Base-by-base conservation (phyloP, 805 yeast species). In the Lipomyces yamanashiensis region DNA sequence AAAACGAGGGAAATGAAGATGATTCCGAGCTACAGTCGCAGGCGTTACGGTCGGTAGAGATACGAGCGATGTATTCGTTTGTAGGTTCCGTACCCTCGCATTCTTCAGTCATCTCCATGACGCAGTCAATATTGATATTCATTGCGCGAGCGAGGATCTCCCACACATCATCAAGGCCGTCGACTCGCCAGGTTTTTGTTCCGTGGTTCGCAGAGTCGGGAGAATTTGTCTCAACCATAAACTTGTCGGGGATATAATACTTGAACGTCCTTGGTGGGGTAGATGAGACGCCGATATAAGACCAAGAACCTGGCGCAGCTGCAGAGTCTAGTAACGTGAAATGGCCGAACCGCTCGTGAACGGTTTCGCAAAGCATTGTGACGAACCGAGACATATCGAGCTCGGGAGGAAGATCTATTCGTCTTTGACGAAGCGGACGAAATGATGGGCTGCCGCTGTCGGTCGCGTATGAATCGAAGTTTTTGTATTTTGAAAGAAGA, bases 261-360 rank as follows among this genome's bases (percentile, higher is more conserved):
- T 47, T 52, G 21, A 55, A 54, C 47, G 63, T 53, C 15, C 44
- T 19, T 6, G 66, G 36, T 1, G 33, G 21, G 7, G 13, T 40
- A 17, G n/a, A 9, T n/a, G 36, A 7, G 1, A 39, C 50, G 0
- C 96, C 97, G 59, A 95, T 83, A 5, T 95, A 86, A 0, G 96
- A 86, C 93, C 96, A 91, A 63, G 85, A 81, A 0, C 98, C 98
- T 0, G 97, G 96, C 1, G 81, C 73, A 0, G 96, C 83, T 0
- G 96, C 96, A 43, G 96, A 88, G 71, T 90, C 88, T 44, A 91
- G 79, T 4, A 89, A 55, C 23, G 61, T 48, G 41, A 67, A 57
- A 2, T 39, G 40, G 10, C 59, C 58, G 6, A 23, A 43, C 9
- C 7, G 5, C 7, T n/a, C n/a, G 21, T 45, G 33, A 4, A 60